A percentile compares a stretch with the other conserved stretches of the same genome.
Evolutionary conservation across 169 alveolate genomes (phyloP).

Genomic region (Plasmodium gonderi): DNA sequence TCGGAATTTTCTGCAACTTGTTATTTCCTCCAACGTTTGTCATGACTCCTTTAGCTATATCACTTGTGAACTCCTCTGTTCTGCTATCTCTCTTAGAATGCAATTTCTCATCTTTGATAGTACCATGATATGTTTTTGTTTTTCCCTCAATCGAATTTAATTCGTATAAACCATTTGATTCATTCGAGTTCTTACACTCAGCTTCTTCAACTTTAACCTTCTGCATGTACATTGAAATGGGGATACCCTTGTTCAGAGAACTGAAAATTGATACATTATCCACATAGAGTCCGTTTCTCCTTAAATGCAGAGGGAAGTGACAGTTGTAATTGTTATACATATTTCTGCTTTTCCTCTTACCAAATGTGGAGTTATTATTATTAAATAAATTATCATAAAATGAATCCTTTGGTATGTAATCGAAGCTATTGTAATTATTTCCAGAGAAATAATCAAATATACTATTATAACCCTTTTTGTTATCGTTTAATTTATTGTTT

Average conservation of each 20-base stretch:
- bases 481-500: background rate
- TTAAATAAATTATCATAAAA: conserved; percentile 41
- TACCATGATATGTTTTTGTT: background rate
- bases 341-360: conserved; percentile 16
- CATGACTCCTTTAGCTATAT: background rate
- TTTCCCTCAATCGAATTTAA: background rate
- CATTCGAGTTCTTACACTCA: background rate
- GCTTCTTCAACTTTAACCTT: background rate
- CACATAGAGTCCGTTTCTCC: conserved; percentile 72
- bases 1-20: background rate
- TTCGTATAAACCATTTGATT: background rate
- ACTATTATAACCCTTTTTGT: conserved; percentile 12
- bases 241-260: conserved; percentile 34
- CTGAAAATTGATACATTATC: conserved; percentile 53
- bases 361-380: background rate
- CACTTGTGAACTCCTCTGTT: background rate
- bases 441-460: conserved; percentile 15
- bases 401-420: conserved; percentile 44
- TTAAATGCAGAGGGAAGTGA: conserved; percentile 75
- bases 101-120: background rate
- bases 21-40: background rate
- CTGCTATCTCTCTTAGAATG: background rate
- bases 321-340: conserved; percentile 73
- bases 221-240: background rate
- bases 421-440: conserved; percentile 24